phyloP scores from a whole-genome alignment of 78 protist species.

The Carpediemonas membranifera region DNA sequence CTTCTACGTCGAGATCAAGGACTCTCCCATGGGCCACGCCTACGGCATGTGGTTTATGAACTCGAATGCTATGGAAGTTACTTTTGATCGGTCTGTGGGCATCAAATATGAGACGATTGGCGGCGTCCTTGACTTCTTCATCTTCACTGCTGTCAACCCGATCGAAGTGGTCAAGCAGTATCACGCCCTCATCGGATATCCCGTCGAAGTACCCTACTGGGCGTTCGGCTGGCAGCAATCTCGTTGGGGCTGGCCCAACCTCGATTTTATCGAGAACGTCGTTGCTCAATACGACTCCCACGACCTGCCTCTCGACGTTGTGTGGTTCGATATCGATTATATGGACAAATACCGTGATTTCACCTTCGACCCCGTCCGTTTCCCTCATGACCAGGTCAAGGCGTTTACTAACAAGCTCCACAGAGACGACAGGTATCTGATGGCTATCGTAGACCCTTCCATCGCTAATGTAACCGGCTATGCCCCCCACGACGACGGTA shows the following conservation, averaged over 20 bases:
- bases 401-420: slow-evolving; percentile 2
- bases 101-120: slow-evolving; percentile 16
- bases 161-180: slow-evolving; percentile 26
- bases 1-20: slow-evolving; percentile 10
- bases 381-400: neutral
- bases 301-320: slow-evolving; percentile 20
- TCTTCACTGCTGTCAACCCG: slow-evolving; percentile 14
- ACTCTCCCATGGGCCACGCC: too few relatives aligned
- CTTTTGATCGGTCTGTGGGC: too few relatives aligned
- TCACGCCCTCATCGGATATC: slow-evolving; percentile 24
- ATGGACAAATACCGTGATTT: slow-evolving; percentile 33
- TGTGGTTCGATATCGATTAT: slow-evolving; percentile 38
- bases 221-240: slow-evolving; percentile 41
- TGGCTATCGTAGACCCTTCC: slow-evolving; percentile 12
- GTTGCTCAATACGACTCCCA: neutral
- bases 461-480: neutral
- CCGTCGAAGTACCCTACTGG: slow-evolving; percentile 35
- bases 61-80: slow-evolving; percentile 25
- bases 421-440: neutral
- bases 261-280: neutral
- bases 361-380: slow-evolving; percentile 29
- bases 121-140: slow-evolving; percentile 30
- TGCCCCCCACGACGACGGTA: neutral
- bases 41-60: slow-evolving; percentile 26
- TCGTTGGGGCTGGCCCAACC: slow-evolving; percentile 28